Conservation (phyloP, 176 grass and related monocot genomes). For the Tuctoria greenei region DNA sequence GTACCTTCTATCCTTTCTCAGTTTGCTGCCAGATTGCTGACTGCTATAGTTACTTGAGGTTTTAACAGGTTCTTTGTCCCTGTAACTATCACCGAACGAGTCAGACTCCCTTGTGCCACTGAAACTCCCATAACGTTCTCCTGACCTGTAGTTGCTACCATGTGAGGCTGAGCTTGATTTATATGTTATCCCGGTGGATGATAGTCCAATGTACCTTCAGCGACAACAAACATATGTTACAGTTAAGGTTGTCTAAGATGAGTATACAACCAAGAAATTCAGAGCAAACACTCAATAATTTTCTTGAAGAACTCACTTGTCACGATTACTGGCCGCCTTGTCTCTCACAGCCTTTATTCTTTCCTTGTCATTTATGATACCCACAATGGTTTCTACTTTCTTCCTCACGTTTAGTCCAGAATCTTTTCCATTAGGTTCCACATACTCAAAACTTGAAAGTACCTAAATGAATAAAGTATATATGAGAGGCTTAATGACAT, state of each 20-base stretch:
- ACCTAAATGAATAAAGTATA: constrained; percentile 53
- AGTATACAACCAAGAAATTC: background rate
- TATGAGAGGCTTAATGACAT: constrained; percentile 17
- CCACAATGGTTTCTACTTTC: constrained; percentile 88
- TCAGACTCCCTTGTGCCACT: constrained; percentile 67
- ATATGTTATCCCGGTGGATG: constrained; percentile 79
- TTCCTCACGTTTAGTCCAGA: constrained; percentile 95
- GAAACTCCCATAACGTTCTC: constrained; percentile 79
- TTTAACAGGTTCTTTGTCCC: constrained; percentile 58
- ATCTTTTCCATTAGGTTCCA: constrained; percentile 97
- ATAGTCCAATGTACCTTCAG: constrained; percentile 87
- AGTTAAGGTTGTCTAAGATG: background rate
- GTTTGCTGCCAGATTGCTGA: constrained; percentile 50
- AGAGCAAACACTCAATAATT: constrained; percentile 13
- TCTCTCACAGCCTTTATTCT: constrained; percentile 92
- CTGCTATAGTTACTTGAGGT: constrained; percentile 39
- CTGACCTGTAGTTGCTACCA: constrained; percentile 57
- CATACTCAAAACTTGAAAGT: constrained; percentile 92
- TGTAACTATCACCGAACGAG: constrained; percentile 63
- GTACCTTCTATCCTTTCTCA: constrained; percentile 68
- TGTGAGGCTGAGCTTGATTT: constrained; percentile 78
- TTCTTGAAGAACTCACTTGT: constrained; percentile 64
- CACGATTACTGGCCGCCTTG: constrained; percentile 79
- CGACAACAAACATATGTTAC: constrained; percentile 43
- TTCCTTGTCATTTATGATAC: constrained; percentile 84